phyloP scores from a whole-genome alignment of 1,284 basidiomycete genomes.

The Rugosomyces carneus region DNA sequence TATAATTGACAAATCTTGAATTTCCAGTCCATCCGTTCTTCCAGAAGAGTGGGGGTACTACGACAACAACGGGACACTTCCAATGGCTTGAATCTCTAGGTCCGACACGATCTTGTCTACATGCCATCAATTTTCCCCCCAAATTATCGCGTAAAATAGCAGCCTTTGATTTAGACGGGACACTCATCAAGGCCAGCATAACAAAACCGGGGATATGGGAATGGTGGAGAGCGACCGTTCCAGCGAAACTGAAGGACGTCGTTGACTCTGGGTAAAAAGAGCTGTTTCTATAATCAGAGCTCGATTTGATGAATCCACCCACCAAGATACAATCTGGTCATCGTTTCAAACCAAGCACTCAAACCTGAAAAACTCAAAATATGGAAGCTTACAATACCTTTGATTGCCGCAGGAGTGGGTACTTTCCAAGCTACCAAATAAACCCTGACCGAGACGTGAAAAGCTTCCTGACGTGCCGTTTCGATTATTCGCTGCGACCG shows the following conservation, averaged over 20 bases:
- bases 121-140: slow-evolving; percentile 54
- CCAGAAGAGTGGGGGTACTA: slow-evolving; percentile 16
- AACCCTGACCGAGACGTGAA: not conserved
- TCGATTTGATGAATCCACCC: too few relatives aligned
- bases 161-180: slow-evolving; percentile 85
- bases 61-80: slow-evolving; percentile 30
- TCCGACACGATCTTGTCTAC: slow-evolving; percentile 50
- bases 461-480: slow-evolving; percentile 76
- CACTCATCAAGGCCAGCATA: slow-evolving; percentile 62
- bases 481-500: slow-evolving; percentile 72
- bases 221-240: slow-evolving; percentile 75
- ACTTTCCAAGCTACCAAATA: not conserved
- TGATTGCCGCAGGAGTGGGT: slow-evolving; percentile 64
- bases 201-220: slow-evolving; percentile 48
- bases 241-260: slow-evolving; percentile 54
- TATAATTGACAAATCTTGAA: not conserved
- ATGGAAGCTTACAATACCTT: slow-evolving; percentile 74
- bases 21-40: slow-evolving; percentile 34
- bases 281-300: slow-evolving; percentile 7
- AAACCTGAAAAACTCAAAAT: slow-evolving; percentile 41
- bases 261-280: slow-evolving; percentile 54
- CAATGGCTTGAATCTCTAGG: slow-evolving; percentile 58
- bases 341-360: slow-evolving; percentile 78
- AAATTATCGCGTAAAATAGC: slow-evolving; percentile 53
- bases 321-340: slow-evolving; percentile 63